A percentile compares a stretch with the other conserved stretches of the same genome.
Evolutionary conservation across 1,284 basidiomycete species (phyloP).

Genomic region (Naganishia sp.): DNA sequence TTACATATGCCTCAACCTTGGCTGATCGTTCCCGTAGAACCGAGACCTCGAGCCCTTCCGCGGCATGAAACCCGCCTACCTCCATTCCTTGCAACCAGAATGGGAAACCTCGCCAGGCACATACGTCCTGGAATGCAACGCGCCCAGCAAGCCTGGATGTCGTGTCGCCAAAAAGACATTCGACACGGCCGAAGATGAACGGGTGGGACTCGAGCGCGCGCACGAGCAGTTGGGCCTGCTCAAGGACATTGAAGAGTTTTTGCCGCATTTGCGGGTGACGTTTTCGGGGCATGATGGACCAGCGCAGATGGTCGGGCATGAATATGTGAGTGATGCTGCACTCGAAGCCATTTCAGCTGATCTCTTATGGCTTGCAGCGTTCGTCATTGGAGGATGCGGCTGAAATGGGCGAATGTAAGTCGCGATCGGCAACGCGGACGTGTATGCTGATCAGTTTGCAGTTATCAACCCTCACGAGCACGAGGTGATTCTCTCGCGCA

Average conservation of each 20-base stretch:
- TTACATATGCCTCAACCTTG: not conserved
- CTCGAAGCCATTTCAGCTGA: not conserved
- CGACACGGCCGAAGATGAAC: constrained; percentile 41
- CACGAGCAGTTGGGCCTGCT: constrained; percentile 45
- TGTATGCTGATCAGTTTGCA: constrained; percentile 16
- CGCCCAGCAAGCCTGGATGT: constrained; percentile 23
- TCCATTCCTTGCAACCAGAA: constrained; percentile 36
- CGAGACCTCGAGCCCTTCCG: constrained; percentile 51
- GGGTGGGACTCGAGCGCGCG: constrained; percentile 40
- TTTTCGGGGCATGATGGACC: constrained; percentile 51
- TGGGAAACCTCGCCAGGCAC: constrained; percentile 42
- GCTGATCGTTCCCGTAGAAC: constrained; percentile 35
- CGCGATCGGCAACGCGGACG: too few species aligned
- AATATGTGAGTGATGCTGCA: constrained; percentile 43
- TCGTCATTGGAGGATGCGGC: constrained; percentile 43
- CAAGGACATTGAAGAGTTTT: constrained; percentile 38
- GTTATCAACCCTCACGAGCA: constrained; percentile 41
- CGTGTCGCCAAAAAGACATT: constrained; percentile 36
- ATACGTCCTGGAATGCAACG: constrained; percentile 47
- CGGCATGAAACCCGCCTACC: constrained; percentile 40
- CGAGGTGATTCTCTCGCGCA: constrained; percentile 31
- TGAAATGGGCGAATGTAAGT: constrained; percentile 47
- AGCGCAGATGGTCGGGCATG: constrained; percentile 51
- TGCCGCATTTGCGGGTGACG: constrained; percentile 42
- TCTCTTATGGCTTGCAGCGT: not conserved